These are phyloP conservation scores for Moniliophthora roreri DNA, from an alignment of 1,284 basidiomycete genomes.

Conservation along the genomic window DNA sequence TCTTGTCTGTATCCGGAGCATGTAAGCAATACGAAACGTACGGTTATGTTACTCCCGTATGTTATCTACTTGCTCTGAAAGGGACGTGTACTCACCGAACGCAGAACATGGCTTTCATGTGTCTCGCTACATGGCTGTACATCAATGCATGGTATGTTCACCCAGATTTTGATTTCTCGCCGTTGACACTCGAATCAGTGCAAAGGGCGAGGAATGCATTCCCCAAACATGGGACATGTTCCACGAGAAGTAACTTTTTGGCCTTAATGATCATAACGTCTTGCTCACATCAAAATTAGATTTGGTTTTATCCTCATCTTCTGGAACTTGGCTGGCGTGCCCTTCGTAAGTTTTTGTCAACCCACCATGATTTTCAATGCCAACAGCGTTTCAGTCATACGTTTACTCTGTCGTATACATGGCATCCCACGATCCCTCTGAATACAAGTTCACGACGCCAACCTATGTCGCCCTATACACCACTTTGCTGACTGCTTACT, in stretches of 20 bases:
- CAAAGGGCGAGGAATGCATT: constrained; percentile 95
- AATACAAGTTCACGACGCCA: constrained; percentile 84
- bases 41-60: constrained; percentile 88
- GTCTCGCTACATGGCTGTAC: constrained; percentile 93
- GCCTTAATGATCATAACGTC: background rate
- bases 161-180: constrained; percentile 3
- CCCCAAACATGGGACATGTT: constrained; percentile 99
- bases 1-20: constrained; percentile 88
- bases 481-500: constrained; percentile 85
- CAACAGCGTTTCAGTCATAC: constrained; percentile 66
- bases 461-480: constrained; percentile 72
- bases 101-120: constrained; percentile 97
- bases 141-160: constrained; percentile 85
- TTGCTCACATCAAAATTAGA: constrained; percentile 28
- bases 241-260: constrained; percentile 79
- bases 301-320: constrained; percentile 96
- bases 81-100: constrained; percentile 7
- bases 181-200: constrained; percentile 36
- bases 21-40: constrained; percentile 95
- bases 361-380: constrained; percentile 7
- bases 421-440: constrained; percentile 88
- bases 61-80: constrained; percentile 24
- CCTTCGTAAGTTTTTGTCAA: constrained; percentile 57
- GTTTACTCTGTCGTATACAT: constrained; percentile 98
- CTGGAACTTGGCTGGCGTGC: constrained; percentile 96